phyloP scores from a whole-genome alignment of 2,329 filamentous ascomycete genomes.

The Paramyrothecium sp. region DNA sequence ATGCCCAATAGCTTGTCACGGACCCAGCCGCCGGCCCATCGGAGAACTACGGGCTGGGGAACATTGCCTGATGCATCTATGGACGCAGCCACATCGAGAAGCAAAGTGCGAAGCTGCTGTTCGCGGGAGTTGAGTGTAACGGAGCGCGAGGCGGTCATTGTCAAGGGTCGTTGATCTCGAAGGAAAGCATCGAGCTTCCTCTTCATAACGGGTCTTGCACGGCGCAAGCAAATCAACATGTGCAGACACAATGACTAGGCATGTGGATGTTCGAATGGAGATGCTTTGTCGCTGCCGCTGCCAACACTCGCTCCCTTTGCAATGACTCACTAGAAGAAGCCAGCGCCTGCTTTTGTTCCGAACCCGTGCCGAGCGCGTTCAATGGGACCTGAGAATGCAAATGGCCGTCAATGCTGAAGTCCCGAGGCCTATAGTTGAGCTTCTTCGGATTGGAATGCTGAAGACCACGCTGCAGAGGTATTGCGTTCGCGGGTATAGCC shows the following conservation, averaged over 20 bases:
- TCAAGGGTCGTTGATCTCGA: slow-evolving; percentile 11
- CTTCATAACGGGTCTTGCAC: slow-evolving; percentile 28
- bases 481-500: too few relatives aligned
- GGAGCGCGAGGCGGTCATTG: slow-evolving; percentile 11
- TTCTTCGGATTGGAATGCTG: too few relatives aligned
- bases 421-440: too few relatives aligned
- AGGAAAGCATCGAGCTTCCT: slow-evolving; percentile 29
- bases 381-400: too few relatives aligned
- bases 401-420: too few relatives aligned
- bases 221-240: slow-evolving; percentile 19
- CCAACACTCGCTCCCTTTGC: too few relatives aligned
- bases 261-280: background rate
- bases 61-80: slow-evolving; percentile 46
- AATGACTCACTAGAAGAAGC: too few relatives aligned
- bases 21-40: slow-evolving; percentile 86
- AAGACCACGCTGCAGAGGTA: too few relatives aligned
- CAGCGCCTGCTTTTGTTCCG: too few relatives aligned
- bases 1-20: slow-evolving; percentile 77
- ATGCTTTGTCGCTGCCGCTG: too few relatives aligned
- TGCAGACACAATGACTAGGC: background rate
- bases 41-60: slow-evolving; percentile 59
- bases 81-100: slow-evolving; percentile 77
- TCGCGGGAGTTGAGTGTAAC: slow-evolving; percentile 68
- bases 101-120: slow-evolving; percentile 67
- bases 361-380: too few relatives aligned